phyloP scores from a whole-genome alignment of 495 filamentous ascomycete species.

The Clavariopsis aquatica region DNA sequence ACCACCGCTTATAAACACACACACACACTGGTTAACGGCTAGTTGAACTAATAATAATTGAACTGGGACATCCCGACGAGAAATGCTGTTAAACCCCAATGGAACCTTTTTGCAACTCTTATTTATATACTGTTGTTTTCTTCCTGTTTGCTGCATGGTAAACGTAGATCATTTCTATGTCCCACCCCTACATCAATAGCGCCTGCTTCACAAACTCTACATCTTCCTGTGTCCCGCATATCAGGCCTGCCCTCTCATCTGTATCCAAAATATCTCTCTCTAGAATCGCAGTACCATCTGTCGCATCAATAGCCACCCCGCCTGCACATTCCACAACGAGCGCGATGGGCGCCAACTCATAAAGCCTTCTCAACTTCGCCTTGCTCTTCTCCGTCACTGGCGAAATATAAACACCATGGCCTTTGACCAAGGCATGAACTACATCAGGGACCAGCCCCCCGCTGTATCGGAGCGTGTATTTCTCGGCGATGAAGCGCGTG shows the following conservation, averaged over 20 bases:
- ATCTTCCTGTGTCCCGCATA: constrained; percentile 53
- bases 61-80: no score
- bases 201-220: constrained; percentile 43
- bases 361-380: constrained; percentile 55
- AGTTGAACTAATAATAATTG: no score
- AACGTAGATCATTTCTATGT: no score
- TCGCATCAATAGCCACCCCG: constrained; percentile 50
- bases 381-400: constrained; percentile 50
- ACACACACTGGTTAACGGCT: no score
- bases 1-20: no score
- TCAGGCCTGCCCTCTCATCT: constrained; percentile 52
- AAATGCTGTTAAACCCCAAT: no score
- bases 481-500: constrained; percentile 45
- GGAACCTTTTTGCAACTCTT: no score
- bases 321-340: constrained; percentile 56
- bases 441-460: constrained; percentile 58
- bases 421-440: constrained; percentile 54
- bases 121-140: no score
- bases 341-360: constrained; percentile 55
- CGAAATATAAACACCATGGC: constrained; percentile 55
- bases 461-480: constrained; percentile 55
- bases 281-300: constrained; percentile 46
- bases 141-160: no score
- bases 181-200: not conserved
- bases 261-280: constrained; percentile 42